Conservation (phyloP, 768 basidiomycete genomes). For the Suillus alpinus region DNA sequence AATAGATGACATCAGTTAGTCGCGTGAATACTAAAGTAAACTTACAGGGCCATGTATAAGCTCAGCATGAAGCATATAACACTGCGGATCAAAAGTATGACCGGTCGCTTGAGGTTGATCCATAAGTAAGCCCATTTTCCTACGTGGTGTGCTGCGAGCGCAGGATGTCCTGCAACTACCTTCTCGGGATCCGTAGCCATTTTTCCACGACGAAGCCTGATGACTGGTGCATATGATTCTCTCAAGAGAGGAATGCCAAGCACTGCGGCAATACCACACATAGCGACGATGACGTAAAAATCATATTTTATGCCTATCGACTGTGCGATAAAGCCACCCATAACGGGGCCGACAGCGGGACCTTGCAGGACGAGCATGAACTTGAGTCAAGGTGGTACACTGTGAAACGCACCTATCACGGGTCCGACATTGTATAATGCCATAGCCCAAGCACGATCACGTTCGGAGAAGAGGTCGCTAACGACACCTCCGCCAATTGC, state of each 20-base stretch:
- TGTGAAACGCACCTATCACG: slow-evolving; percentile 42
- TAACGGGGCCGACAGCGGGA: slow-evolving; percentile 61
- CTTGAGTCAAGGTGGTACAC: neutral
- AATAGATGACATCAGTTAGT: slow-evolving; percentile 14
- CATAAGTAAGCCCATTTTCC: slow-evolving; percentile 45
- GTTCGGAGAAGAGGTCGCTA: slow-evolving; percentile 62
- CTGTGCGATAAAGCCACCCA: slow-evolving; percentile 64
- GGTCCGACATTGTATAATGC: slow-evolving; percentile 64
- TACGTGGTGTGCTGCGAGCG: slow-evolving; percentile 17
- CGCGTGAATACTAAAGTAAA: slow-evolving; percentile 10
- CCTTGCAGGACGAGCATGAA: slow-evolving; percentile 14
- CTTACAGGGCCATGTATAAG: slow-evolving; percentile 70
- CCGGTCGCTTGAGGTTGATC: slow-evolving; percentile 45
- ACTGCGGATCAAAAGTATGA: slow-evolving; percentile 55
- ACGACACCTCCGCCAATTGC: slow-evolving; percentile 55
- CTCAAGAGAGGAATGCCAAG: slow-evolving; percentile 58
- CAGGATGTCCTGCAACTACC: slow-evolving; percentile 26
- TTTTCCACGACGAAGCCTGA: slow-evolving; percentile 40
- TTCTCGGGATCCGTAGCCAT: slow-evolving; percentile 40
- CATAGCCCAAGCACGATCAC: slow-evolving; percentile 67
- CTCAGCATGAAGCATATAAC: slow-evolving; percentile 71
- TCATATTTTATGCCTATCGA: slow-evolving; percentile 60
- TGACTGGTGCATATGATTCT: slow-evolving; percentile 76
- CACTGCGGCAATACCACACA: slow-evolving; percentile 41
- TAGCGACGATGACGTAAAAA: slow-evolving; percentile 48